phyloP scores from a whole-genome alignment of 352 stramenopile genomes.

The Phytophthora pistaciae region DNA sequence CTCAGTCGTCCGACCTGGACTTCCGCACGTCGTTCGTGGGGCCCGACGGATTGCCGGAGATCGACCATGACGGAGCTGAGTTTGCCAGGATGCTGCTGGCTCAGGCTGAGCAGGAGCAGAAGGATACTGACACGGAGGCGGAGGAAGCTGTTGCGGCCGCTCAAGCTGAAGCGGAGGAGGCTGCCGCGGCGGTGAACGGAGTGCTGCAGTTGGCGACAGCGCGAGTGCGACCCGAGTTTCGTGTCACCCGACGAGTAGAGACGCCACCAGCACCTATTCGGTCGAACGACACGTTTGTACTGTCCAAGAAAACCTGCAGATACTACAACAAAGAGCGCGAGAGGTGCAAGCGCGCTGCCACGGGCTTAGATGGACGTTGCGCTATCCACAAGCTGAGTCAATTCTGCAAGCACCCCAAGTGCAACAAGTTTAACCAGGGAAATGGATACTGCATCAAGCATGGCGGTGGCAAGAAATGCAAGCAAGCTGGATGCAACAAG shows the following conservation, averaged over 20 bases:
- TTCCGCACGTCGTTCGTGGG: slow-evolving; percentile 79
- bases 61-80: slow-evolving; percentile 75
- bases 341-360: slow-evolving; percentile 68
- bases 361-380: slow-evolving; percentile 80
- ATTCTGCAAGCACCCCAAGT: slow-evolving; percentile 82
- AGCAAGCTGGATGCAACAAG: slow-evolving; percentile 80
- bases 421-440: slow-evolving; percentile 88
- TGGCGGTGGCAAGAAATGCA: slow-evolving; percentile 88
- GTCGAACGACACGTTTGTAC: slow-evolving; percentile 26
- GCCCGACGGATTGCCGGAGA: slow-evolving; percentile 63
- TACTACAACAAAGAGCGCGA: slow-evolving; percentile 81
- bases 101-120: slow-evolving; percentile 69
- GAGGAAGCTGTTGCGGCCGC: slow-evolving; percentile 25
- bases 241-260: slow-evolving; percentile 2
- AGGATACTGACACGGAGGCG: slow-evolving; percentile 27
- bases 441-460: slow-evolving; percentile 90
- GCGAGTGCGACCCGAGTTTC: slow-evolving; percentile 18
- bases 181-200: slow-evolving; percentile 19
- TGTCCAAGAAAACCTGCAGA: slow-evolving; percentile 59
- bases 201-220: slow-evolving; percentile 36
- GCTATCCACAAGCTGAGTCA: slow-evolving; percentile 87
- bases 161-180: slow-evolving; percentile 32
- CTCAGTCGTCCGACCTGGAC: slow-evolving; percentile 72
- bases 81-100: slow-evolving; percentile 78
- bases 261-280: slow-evolving; percentile 22